Conservation (phyloP, 805 yeast species). For the Metschnikowia cerradonensis region DNA sequence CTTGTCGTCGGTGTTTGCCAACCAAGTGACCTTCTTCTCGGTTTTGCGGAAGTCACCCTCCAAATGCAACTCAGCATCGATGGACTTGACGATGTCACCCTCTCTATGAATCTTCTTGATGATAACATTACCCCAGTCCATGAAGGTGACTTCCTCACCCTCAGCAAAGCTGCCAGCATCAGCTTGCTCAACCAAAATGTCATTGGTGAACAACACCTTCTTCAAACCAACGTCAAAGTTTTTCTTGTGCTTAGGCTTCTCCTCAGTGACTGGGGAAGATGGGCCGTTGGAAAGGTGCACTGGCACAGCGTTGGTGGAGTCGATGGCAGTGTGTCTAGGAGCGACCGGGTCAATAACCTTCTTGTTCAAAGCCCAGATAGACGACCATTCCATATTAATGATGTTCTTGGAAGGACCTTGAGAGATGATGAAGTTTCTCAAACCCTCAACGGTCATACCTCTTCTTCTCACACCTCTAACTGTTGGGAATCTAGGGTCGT, state of each 20-base stretch:
- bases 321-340: slow-evolving; percentile 89
- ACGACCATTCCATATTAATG: slow-evolving; percentile 94
- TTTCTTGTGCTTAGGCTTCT: slow-evolving; percentile 91
- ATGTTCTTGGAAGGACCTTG: slow-evolving; percentile 99
- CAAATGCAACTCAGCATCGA: slow-evolving; percentile 77
- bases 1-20: slow-evolving; percentile 74
- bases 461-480: slow-evolving; percentile 99
- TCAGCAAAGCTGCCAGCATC: slow-evolving; percentile 68
- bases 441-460: slow-evolving; percentile 99
- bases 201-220: slow-evolving; percentile 62
- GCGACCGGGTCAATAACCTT: slow-evolving; percentile 96
- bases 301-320: slow-evolving; percentile 58
- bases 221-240: slow-evolving; percentile 87
- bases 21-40: slow-evolving; percentile 91
- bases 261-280: slow-evolving; percentile 54
- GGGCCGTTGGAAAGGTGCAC: slow-evolving; percentile 71
- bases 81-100: slow-evolving; percentile 52
- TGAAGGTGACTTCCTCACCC: slow-evolving; percentile 91
- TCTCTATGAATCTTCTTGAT: slow-evolving; percentile 65
- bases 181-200: slow-evolving; percentile 76
- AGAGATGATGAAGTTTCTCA: slow-evolving; percentile 84
- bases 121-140: slow-evolving; percentile 98
- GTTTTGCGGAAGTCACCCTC: slow-evolving; percentile 98
- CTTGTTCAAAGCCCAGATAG: slow-evolving; percentile 97
- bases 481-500: slow-evolving; percentile 99